Percentiles rank a stretch among this genome's conserved stretches.
Conservation (phyloP, 345 rosid genomes). For the Brassica juncea region DNA sequence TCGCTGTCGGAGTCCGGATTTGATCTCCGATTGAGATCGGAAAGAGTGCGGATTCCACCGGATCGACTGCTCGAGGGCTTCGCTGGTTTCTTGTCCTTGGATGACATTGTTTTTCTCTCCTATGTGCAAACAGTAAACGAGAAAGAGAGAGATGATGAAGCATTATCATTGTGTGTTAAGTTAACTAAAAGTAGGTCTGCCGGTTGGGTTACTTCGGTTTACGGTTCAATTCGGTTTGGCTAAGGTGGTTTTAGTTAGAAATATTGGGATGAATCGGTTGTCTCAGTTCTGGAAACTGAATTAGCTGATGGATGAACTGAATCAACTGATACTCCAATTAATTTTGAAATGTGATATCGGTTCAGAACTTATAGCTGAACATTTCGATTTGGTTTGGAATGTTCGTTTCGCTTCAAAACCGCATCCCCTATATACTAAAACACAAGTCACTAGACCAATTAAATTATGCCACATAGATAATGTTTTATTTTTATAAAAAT, state of each 20-base stretch:
- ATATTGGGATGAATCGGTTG: not conserved
- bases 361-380: no score
- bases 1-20: conserved; percentile 89
- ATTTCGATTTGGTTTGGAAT: no score
- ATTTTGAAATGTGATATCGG: no score
- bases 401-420: no score
- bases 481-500: no score
- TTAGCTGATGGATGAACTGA: no score
- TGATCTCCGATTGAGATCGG: conserved; percentile 84
- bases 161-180: not conserved
- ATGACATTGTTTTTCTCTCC: not conserved
- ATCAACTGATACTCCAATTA: no score
- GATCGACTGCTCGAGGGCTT: conserved; percentile 54
- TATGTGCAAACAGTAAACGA: not conserved
- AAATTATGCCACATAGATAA: no score
- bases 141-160: not conserved
- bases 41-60: conserved; percentile 75
- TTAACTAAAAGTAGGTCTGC: not conserved
- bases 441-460: no score
- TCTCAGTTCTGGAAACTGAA: not conserved
- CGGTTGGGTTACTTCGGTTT: not conserved
- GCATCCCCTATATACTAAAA: no score
- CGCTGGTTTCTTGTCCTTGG: not conserved
- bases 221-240: not conserved
- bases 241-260: not conserved